A percentile compares a stretch with the other conserved stretches of the same genome.
These are phyloP conservation scores for Colletotrichum orchidophilum DNA, from an alignment of 2,329 filamentous ascomycete species.

Conservation along the genomic window DNA sequence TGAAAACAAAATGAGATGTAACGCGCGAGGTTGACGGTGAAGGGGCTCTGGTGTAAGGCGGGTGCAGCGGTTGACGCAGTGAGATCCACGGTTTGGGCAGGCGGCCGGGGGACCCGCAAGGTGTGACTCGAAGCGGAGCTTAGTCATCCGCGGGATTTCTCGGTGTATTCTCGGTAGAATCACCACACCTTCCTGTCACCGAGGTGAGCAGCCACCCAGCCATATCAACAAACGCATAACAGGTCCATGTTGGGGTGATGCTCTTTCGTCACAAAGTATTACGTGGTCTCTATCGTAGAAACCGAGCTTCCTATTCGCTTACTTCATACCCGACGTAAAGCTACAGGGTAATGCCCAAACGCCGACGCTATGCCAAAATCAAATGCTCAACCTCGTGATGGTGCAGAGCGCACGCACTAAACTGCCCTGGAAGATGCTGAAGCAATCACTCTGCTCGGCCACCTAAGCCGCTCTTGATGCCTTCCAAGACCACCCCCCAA, in stretches of 20 bases:
- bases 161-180: conserved; percentile 18
- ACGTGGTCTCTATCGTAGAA: not conserved
- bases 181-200: not conserved
- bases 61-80: not conserved
- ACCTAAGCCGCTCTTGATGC: conserved; percentile 56
- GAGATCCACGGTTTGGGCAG: not conserved
- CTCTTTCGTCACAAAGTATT: not conserved
- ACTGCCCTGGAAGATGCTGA: no score
- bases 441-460: conserved; percentile 19
- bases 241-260: not conserved
- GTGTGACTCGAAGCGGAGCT: conserved; percentile 22
- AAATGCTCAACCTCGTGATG: not conserved
- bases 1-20: not conserved
- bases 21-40: conserved; percentile 18
- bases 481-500: conserved; percentile 61
- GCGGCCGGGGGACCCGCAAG: not conserved
- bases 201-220: not conserved
- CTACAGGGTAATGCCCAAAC: conserved; percentile 16
- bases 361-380: conserved; percentile 32
- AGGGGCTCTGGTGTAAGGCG: not conserved
- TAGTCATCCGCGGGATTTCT: conserved; percentile 17
- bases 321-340: not conserved
- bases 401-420: not conserved
- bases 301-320: not conserved
- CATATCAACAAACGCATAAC: not conserved